phyloP scores from a whole-genome alignment of 2,329 filamentous ascomycete genomes.

The Aspergillus intermedius region DNA sequence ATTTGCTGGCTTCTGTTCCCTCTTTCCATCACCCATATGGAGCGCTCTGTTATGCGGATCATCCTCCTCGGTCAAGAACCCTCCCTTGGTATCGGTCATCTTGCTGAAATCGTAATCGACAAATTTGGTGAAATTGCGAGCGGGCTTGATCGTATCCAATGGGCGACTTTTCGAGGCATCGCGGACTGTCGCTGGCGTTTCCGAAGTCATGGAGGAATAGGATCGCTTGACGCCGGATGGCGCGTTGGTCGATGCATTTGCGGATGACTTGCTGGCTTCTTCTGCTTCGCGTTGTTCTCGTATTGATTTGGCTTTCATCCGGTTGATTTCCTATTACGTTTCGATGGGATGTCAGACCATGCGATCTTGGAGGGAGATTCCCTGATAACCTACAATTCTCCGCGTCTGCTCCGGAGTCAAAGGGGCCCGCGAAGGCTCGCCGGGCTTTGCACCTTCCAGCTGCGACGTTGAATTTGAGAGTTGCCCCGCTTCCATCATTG shows the following conservation, averaged over 20 bases:
- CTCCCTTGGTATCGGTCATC: conserved; percentile 97
- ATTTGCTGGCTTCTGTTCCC: conserved; percentile 66
- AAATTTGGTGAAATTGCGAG: conserved; percentile 83
- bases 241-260: conserved; percentile 21
- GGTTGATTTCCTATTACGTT: conserved; percentile 67
- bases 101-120: conserved; percentile 97
- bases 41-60: conserved; percentile 82
- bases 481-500: conserved; percentile 10
- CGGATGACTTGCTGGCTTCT: conserved; percentile 35
- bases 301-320: conserved; percentile 81
- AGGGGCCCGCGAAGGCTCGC: conserved; percentile 39
- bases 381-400: conserved; percentile 41
- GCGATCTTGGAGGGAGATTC: neutral
- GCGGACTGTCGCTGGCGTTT: conserved; percentile 55
- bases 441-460: conserved; percentile 27
- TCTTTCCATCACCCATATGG: conserved; percentile 47
- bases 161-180: conserved; percentile 46
- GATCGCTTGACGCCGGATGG: conserved; percentile 65
- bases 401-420: conserved; percentile 57
- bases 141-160: conserved; percentile 58
- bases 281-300: conserved; percentile 67
- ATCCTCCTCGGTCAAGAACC: conserved; percentile 84
- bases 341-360: conserved; percentile 2
- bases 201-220: conserved; percentile 56
- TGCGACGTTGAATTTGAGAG: conserved; percentile 32